Evolutionary conservation across 257 asterid species (phyloP).

Genomic region (Prunella vulgaris): DNA sequence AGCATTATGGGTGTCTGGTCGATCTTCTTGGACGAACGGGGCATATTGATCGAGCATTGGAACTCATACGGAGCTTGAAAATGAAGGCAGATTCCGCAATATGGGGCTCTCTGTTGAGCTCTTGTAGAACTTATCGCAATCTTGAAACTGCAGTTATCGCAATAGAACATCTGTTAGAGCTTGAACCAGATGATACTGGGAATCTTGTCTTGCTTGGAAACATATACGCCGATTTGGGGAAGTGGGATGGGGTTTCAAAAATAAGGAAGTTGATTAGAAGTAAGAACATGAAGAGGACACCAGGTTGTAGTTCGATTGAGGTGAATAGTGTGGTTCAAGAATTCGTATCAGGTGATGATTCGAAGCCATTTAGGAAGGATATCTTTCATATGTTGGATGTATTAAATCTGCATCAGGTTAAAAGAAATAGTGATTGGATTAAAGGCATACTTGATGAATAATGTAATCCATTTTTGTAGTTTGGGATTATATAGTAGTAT

Average conservation of each 20-base stretch:
- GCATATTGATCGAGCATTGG: slow-evolving; percentile 47
- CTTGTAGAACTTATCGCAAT: slow-evolving; percentile 55
- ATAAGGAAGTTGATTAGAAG: slow-evolving; percentile 59
- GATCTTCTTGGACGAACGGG: slow-evolving; percentile 77
- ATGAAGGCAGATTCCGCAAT: slow-evolving; percentile 66
- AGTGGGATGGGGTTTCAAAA: slow-evolving; percentile 71
- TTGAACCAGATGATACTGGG: slow-evolving; percentile 68
- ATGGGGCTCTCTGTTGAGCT: slow-evolving; percentile 78
- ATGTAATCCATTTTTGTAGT: not conserved
- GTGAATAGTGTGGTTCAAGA: slow-evolving; percentile 52
- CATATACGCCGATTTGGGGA: slow-evolving; percentile 65
- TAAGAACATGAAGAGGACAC: slow-evolving; percentile 56
- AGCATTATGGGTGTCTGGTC: slow-evolving; percentile 72
- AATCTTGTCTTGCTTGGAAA: slow-evolving; percentile 66
- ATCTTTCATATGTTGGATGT: slow-evolving; percentile 38
- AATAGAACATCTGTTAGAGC: slow-evolving; percentile 48
- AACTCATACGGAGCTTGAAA: slow-evolving; percentile 49
- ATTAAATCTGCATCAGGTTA: slow-evolving; percentile 43
- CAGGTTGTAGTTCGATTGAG: slow-evolving; percentile 68
- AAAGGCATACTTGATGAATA: slow-evolving; percentile 1
- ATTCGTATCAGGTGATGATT: slow-evolving; percentile 54
- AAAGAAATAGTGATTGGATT: slow-evolving; percentile 7
- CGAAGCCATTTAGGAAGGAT: slow-evolving; percentile 46
- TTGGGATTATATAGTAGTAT: not conserved
- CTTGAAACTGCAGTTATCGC: slow-evolving; percentile 64